phyloP scores from a whole-genome alignment of 2,329 filamentous ascomycete species.

The Drechslerella coelobrocha region DNA sequence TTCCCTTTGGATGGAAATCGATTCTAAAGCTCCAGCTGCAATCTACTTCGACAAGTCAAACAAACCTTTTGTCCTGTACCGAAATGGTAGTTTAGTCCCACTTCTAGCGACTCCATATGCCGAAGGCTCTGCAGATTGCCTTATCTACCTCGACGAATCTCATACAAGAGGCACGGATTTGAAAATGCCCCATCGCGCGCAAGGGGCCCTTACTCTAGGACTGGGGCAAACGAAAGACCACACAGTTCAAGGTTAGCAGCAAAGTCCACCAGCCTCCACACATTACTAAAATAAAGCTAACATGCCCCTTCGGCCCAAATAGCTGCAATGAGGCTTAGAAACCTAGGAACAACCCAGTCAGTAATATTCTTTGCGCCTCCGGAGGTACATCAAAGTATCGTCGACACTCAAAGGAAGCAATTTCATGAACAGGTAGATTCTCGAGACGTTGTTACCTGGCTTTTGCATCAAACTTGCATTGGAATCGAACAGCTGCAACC shows the following conservation, averaged over 20 bases:
- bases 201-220: constrained; percentile 73
- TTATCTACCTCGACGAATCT: constrained; percentile 73
- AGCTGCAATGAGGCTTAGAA: constrained; percentile 69
- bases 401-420: constrained; percentile 50
- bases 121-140: constrained; percentile 65
- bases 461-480: constrained; percentile 69
- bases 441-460: constrained; percentile 66
- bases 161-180: constrained; percentile 76
- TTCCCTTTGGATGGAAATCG: constrained; percentile 63
- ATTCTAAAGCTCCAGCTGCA: constrained; percentile 61
- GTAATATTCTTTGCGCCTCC: constrained; percentile 63
- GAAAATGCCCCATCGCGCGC: constrained; percentile 65
- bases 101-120: constrained; percentile 66
- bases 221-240: constrained; percentile 71
- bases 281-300: neutral
- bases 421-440: constrained; percentile 59
- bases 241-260: constrained; percentile 68
- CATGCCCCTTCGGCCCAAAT: neutral
- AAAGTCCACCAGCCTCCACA: neutral
- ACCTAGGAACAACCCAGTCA: constrained; percentile 71
- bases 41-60: constrained; percentile 65
- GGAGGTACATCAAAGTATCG: constrained; percentile 68
- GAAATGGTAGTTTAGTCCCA: constrained; percentile 58
- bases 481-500: constrained; percentile 67
- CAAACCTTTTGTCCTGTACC: constrained; percentile 61